A percentile compares a stretch with the other conserved stretches of the same genome.
phyloP scores from a whole-genome alignment of 1,139 yeast genomes.

The Yamadazyma membranifaciens region DNA sequence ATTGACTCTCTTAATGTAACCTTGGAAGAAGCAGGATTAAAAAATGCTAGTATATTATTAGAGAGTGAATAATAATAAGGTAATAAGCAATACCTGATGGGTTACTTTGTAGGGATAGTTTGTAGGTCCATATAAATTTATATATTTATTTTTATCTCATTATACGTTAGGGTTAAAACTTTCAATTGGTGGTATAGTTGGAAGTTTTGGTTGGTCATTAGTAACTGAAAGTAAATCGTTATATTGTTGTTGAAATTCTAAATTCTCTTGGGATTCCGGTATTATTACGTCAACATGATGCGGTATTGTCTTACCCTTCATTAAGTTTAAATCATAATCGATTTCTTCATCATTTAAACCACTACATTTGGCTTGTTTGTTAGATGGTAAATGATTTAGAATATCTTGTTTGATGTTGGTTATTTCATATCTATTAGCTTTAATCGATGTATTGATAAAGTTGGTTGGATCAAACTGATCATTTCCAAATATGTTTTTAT shows the following conservation, averaged over 20 bases:
- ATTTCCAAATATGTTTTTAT: neutral
- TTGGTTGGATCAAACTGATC: constrained; percentile 6
- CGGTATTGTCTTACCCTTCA: constrained; percentile 8
- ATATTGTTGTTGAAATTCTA: constrained; percentile 7
- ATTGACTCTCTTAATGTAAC: constrained; percentile 57
- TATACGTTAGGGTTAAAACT: constrained; percentile 1
- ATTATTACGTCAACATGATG: neutral
- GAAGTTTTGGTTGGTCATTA: constrained; percentile 2
- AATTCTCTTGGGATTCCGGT: constrained; percentile 3
- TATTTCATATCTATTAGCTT: constrained; percentile 31
- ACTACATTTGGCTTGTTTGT: constrained; percentile 17
- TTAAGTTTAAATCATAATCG: constrained; percentile 12
- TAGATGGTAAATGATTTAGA: constrained; percentile 6
- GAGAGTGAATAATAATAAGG: constrained; percentile 41
- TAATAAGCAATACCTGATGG: too few species aligned
- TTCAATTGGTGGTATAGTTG: constrained; percentile 7
- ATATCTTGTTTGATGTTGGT: constrained; percentile 25
- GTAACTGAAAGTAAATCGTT: constrained; percentile 2
- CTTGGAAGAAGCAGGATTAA: constrained; percentile 73
- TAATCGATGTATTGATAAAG: constrained; percentile 7
- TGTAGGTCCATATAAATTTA: too few species aligned
- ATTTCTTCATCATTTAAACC: constrained; percentile 27
- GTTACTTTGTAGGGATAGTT: too few species aligned
- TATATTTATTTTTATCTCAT: neutral
- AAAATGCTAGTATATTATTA: constrained; percentile 76